phyloP scores from a whole-genome alignment of 768 basidiomycete species.

The Mrakia blollopis region DNA sequence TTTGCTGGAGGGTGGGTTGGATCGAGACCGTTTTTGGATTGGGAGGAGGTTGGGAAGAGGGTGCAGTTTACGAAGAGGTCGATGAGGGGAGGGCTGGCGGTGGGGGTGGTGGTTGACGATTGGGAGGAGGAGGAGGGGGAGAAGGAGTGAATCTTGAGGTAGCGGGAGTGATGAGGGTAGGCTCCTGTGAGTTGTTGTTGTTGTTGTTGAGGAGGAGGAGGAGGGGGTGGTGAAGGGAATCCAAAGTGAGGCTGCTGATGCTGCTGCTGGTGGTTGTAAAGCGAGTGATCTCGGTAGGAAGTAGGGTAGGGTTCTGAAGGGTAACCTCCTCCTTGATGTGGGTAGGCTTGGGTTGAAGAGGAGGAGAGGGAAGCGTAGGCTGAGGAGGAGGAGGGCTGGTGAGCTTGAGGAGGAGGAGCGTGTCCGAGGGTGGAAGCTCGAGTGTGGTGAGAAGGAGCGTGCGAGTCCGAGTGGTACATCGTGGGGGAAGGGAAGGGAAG shows the following conservation, averaged over 20 bases:
- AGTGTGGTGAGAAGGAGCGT: neutral
- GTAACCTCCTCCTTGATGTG: neutral
- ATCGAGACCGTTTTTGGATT: neutral
- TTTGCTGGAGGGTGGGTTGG: slow-evolving; percentile 10
- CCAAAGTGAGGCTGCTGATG: too few relatives aligned
- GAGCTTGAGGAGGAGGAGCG: neutral
- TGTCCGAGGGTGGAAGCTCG: neutral
- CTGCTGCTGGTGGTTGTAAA: too few relatives aligned
- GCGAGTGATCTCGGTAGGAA: neutral
- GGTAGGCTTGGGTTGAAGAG: neutral
- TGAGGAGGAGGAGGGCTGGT: neutral
- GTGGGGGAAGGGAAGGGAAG: neutral
- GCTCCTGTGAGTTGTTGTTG: slow-evolving; percentile 1
- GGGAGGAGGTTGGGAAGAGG: neutral
- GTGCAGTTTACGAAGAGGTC: slow-evolving; percentile 10
- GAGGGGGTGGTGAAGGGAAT: too few relatives aligned
- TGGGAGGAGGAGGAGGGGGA: neutral
- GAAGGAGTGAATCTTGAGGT: slow-evolving; percentile 24
- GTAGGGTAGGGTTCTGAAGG: neutral
- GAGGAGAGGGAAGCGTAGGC: neutral
- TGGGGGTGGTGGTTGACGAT: too few relatives aligned
- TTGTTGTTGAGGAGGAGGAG: neutral
- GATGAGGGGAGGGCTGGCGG: neutral
- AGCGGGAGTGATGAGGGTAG: slow-evolving; percentile 24
- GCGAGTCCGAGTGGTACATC: neutral